Conservation (phyloP, 2,329 filamentous ascomycete genomes). For the Talaromyces verruculosus region DNA sequence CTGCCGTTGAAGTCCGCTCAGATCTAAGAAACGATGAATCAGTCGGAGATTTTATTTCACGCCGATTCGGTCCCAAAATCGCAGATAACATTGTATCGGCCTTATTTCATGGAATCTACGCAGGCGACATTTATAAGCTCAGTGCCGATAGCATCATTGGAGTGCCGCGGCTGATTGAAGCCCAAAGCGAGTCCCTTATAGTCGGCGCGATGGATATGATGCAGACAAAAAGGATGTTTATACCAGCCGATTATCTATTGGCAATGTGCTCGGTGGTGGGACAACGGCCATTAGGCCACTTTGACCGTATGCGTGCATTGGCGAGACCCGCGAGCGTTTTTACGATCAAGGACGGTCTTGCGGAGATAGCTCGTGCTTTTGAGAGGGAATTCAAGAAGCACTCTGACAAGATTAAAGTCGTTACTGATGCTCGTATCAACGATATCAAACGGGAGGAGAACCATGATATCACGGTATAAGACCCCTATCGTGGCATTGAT, state of each 20-base stretch:
- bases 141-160: conserved; percentile 68
- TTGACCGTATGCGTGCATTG: conserved; percentile 24
- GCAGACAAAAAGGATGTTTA: conserved; percentile 18
- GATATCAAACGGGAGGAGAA: conserved; percentile 39
- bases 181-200: conserved; percentile 25
- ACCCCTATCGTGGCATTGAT: background rate
- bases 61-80: conserved; percentile 55
- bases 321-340: conserved; percentile 38
- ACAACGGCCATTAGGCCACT: conserved; percentile 24
- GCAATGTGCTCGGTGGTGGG: conserved; percentile 25
- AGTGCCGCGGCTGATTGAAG: conserved; percentile 51
- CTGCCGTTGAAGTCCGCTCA: conserved; percentile 23
- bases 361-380: conserved; percentile 59
- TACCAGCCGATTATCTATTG: conserved; percentile 32
- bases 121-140: conserved; percentile 79
- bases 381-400: conserved; percentile 37
- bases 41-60: conserved; percentile 64
- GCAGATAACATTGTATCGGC: conserved; percentile 75
- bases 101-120: conserved; percentile 82
- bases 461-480: conserved; percentile 29
- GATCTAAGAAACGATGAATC: conserved; percentile 62
- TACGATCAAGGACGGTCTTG: conserved; percentile 58
- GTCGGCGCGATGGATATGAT: conserved; percentile 23
- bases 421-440: conserved; percentile 51
- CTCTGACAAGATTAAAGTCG: conserved; percentile 60